Evolutionary conservation across 2,329 filamentous ascomycete genomes (phyloP), one percentile per base, ranked within the genome.

Genomic region (Sporothrix schenckii): DNA sequence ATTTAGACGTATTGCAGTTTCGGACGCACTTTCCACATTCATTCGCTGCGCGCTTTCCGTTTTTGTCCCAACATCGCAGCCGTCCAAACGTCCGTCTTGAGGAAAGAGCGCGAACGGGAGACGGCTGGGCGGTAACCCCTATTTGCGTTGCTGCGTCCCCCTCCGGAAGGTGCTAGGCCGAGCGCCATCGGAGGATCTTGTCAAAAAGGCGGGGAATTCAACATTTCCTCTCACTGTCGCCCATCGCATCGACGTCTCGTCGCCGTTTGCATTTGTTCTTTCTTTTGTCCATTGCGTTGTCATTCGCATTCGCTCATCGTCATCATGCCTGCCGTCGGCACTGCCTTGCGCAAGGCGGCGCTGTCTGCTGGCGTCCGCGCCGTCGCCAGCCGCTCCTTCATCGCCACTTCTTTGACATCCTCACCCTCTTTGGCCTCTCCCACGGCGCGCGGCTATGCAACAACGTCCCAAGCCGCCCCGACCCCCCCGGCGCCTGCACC

Each of bases 401-500:
- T 41, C 41, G 4, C 27, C 34, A 21, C 11, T 1, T 9, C 58
- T 21, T 27, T 27, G 19, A 24, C 30, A 6, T 34, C 30, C 2
- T 34, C 30, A 4, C 2, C 30, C 30, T 34, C 30, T 4, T 34
- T 34, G 4, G 30, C 30, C 4, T 34, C 30, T 34, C 30, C 6
- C 6, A 34, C 34, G 30, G 30, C 34, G 39, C 58, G 21, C 30
- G 39, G n/a, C 2, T 63, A 27, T 21, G 16, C 39, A 6, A 27
- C 39, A 9, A 4, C 39, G 52, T 9, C 54, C 53, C 21, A 60
- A 16, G 24, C 63, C 44, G n/a, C 34, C 47, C 13, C 44, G 27
- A 39, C 65, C 70, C 90, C 92, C 4, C 90, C 93, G 34, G 97
- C 93, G 0, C 86, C 56, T 1, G 56, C 56, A 21, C 56, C 56